Evolutionary conservation across 2,329 filamentous ascomycete species (phyloP).

Genomic region (Fusarium nisikadoi): DNA sequence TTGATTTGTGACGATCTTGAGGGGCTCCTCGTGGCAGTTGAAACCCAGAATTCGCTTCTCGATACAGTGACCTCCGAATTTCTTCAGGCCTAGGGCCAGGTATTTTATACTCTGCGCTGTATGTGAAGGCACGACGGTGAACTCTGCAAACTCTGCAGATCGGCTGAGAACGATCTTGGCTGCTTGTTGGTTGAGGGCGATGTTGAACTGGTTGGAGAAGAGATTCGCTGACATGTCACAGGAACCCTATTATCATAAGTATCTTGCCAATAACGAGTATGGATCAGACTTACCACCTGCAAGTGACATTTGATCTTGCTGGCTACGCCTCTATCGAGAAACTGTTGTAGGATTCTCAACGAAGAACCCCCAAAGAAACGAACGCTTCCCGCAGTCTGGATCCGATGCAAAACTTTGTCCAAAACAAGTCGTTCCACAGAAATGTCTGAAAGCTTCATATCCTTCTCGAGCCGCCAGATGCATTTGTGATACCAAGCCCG

Average conservation of each 20-base stretch:
- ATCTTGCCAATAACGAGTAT: neutral
- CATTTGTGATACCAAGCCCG: slow-evolving; percentile 35
- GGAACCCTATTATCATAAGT: slow-evolving; percentile 28
- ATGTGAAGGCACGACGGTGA: slow-evolving; percentile 40
- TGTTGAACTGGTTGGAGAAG: slow-evolving; percentile 41
- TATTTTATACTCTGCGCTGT: slow-evolving; percentile 41
- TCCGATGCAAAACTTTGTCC: slow-evolving; percentile 22
- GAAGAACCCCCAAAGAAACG: slow-evolving; percentile 40
- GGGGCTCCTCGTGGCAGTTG: slow-evolving; percentile 38
- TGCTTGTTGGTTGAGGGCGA: slow-evolving; percentile 34
- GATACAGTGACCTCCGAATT: slow-evolving; percentile 23
- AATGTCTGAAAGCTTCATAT: neutral
- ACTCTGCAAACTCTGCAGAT: slow-evolving; percentile 27
- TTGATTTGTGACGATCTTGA: slow-evolving; percentile 29
- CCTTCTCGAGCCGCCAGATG: slow-evolving; percentile 3
- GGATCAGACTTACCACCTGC: slow-evolving; percentile 28
- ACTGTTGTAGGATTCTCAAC: slow-evolving; percentile 30
- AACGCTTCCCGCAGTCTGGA: slow-evolving; percentile 28
- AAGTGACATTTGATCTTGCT: slow-evolving; percentile 34
- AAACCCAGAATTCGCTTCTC: slow-evolving; percentile 39
- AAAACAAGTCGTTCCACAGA: slow-evolving; percentile 10
- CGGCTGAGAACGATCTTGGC: slow-evolving; percentile 29
- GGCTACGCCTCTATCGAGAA: slow-evolving; percentile 33
- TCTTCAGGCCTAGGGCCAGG: slow-evolving; percentile 21
- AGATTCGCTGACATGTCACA: slow-evolving; percentile 37